Conservation (phyloP, 192 early-diverging fungal genomes). For the Mycoemilia scoparia region DNA sequence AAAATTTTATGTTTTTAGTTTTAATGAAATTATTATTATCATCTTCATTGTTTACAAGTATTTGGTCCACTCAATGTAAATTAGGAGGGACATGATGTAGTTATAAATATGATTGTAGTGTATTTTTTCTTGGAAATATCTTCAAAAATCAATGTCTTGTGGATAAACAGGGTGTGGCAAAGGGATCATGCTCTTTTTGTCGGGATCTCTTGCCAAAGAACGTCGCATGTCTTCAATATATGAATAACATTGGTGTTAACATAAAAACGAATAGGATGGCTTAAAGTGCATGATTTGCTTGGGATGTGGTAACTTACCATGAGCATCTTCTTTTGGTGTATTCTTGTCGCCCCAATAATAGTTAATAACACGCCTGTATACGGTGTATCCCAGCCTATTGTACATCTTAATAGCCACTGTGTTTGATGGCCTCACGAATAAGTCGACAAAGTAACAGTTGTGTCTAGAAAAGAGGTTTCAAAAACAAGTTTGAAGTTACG, state of each 20-base stretch:
- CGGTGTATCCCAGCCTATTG: conserved; percentile 73
- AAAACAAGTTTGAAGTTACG: too few relatives aligned
- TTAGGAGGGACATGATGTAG: too few relatives aligned
- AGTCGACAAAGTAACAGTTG: conserved; percentile 56
- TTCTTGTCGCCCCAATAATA: conserved; percentile 62
- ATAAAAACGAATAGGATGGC: conserved; percentile 7
- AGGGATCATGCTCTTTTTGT: conserved; percentile 23
- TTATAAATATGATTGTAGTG: too few relatives aligned
- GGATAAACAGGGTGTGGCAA: conserved; percentile 12
- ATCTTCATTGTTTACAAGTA: too few relatives aligned
- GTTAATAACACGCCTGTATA: conserved; percentile 69
- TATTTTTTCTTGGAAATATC: too few relatives aligned
- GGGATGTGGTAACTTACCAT: too few relatives aligned
- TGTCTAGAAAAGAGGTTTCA: too few relatives aligned
- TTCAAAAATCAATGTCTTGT: too few relatives aligned
- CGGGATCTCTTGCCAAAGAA: conserved; percentile 65
- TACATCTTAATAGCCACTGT: conserved; percentile 85
- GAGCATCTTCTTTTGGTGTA: conserved; percentile 67
- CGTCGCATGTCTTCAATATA: conserved; percentile 99
- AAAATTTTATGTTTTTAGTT: too few relatives aligned
- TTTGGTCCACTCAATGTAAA: too few relatives aligned
- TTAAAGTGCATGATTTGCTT: neutral
- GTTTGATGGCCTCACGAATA: conserved; percentile 91
- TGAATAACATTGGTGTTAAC: too few relatives aligned
- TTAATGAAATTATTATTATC: too few relatives aligned